Percentiles rank a stretch among this genome's conserved stretches.
Conservation (phyloP, 1,139 yeast species). For the Taphrina flavorubra region DNA sequence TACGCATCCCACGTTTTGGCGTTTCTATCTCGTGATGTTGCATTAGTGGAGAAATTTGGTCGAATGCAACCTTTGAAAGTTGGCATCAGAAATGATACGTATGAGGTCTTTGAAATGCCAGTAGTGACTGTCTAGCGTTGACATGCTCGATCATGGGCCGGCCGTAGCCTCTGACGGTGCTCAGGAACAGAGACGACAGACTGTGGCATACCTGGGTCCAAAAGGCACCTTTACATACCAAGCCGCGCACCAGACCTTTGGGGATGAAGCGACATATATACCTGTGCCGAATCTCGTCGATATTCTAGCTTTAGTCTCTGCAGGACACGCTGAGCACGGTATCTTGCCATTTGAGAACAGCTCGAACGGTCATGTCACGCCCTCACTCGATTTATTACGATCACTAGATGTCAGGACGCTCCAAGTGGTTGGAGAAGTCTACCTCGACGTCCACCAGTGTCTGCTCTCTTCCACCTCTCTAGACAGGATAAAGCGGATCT, state of each 20-base stretch:
- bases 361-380: constrained; percentile 89
- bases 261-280: not conserved
- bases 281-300: constrained; percentile 34
- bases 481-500: constrained; percentile 61
- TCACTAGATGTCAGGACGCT: constrained; percentile 11
- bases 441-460: constrained; percentile 81
- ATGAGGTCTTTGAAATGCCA: not conserved
- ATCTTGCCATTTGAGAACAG: constrained; percentile 95
- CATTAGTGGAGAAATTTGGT: not conserved
- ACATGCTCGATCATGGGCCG: not conserved
- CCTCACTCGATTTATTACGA: constrained; percentile 79
- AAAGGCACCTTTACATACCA: constrained; percentile 40
- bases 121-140: not conserved
- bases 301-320: constrained; percentile 11
- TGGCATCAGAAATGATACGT: not conserved
- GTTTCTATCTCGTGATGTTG: constrained; percentile 1
- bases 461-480: constrained; percentile 54
- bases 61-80: not conserved
- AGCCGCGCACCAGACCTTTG: constrained; percentile 28
- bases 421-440: constrained; percentile 67
- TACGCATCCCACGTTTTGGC: not conserved
- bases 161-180: not conserved
- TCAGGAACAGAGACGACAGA: not conserved
- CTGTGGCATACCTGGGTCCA: constrained; percentile 39
- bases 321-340: constrained; percentile 55